Base-by-base conservation (phyloP, 768 basidiomycete species). In the Rhodocollybia butyracea region DNA sequence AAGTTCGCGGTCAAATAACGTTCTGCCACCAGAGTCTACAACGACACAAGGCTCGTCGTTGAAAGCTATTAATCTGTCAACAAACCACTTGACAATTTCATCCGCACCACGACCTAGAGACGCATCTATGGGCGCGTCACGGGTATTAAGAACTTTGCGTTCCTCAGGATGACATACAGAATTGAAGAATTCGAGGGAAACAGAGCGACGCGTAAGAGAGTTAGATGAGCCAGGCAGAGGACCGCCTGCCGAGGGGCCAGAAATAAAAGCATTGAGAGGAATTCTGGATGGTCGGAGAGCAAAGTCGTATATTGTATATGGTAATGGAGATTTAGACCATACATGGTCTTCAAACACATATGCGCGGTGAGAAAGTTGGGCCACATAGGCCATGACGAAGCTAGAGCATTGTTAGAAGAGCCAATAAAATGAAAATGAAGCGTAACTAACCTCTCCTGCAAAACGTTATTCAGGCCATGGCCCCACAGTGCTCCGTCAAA, bases 311-410 rank as follows among this genome's bases (percentile, higher is more conserved):
- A 58, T 75, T 79, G 59, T 77, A 71, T 6, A 70, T 65, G 13
- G 64, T 8, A 50, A 21, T 13, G 48, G 48, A 10, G 48, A 50
- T 36, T 50, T 62, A 22, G 71, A 69, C 76, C 77, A 79, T 12
- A 69, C 46, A 55, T 76, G 79, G 40, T 76, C 74, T 48, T 71
- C 65, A 63, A 79, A 81, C 0, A 81, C 81, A 47, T 81, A 82
- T 5, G 77, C 68, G 11, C 82, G 74, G n/a, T 75, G 72, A 0
- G 80, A 76, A 31, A 67, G 67, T 59, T 78, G 76, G 0, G 81
- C 80, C 10, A 83, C 70, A 54, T 76, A 71, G 0, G 76, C 70
- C 57, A 77, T 76, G 75, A 83, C 74, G 2, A 83, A 66, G n/a
- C 79, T 79, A 43, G 32, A 3, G 8, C 5, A 29, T 29, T 24